Evolutionary conservation across 768 basidiomycete species (phyloP).

Genomic region (Leccinum incarnatum): DNA sequence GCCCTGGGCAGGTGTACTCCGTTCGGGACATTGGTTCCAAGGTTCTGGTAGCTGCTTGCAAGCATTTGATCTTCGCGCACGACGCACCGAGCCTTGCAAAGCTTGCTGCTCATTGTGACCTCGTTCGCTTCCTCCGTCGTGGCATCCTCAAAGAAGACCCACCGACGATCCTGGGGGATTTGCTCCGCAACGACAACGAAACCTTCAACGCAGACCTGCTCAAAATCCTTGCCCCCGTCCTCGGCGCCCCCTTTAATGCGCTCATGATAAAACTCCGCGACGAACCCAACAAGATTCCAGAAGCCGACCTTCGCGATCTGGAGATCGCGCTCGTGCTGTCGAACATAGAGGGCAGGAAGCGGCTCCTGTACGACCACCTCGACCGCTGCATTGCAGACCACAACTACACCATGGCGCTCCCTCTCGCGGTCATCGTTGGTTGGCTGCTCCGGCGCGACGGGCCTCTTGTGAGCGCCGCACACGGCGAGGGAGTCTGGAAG

Average conservation of each 20-base stretch:
- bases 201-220: neutral
- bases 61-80: neutral
- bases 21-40: slow-evolving; percentile 1
- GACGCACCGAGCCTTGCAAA: neutral
- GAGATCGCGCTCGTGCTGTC: slow-evolving; percentile 7
- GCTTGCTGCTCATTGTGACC: neutral
- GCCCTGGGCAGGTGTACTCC: slow-evolving; percentile 1
- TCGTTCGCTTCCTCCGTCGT: slow-evolving; percentile 2
- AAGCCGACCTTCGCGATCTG: slow-evolving; percentile 3
- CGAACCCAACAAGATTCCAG: slow-evolving; percentile 4
- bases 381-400: neutral
- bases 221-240: slow-evolving; percentile 1
- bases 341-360: neutral
- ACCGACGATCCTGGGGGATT: slow-evolving; percentile 3
- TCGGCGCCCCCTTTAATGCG: slow-evolving; percentile 3
- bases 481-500: neutral
- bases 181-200: neutral
- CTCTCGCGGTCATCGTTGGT: neutral
- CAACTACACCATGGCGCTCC: slow-evolving; percentile 1
- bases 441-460: slow-evolving; percentile 9
- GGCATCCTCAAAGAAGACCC: slow-evolving; percentile 3
- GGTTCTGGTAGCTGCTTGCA: neutral
- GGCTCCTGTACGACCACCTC: slow-evolving; percentile 1
- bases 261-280: slow-evolving; percentile 2
- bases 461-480: neutral